A percentile compares a stretch with the other conserved stretches of the same genome.
Conservation (phyloP, 192 early-diverging fungal species). For the Martensiomyces pterosporus region DNA sequence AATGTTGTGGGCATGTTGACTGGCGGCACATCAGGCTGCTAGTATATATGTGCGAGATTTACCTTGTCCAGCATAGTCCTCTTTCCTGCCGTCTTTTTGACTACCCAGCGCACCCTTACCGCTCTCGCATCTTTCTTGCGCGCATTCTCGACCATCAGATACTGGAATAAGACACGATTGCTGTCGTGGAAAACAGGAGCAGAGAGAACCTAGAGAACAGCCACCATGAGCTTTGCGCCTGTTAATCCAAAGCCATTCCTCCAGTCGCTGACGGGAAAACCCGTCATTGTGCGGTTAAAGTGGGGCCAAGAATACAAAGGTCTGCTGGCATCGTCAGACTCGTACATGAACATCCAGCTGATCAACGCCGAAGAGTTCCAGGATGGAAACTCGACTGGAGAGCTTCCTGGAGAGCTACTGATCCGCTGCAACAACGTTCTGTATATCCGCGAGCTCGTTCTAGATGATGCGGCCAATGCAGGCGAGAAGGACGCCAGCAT, state of each 20-base stretch:
- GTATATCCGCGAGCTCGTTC: slow-evolving; percentile 69
- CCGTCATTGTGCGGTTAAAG: slow-evolving; percentile 91
- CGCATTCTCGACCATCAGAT: too few species aligned
- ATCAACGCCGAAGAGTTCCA: slow-evolving; percentile 93
- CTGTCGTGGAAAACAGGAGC: too few species aligned
- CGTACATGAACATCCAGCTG: slow-evolving; percentile 98
- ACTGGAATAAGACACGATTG: too few species aligned
- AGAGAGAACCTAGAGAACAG: too few species aligned
- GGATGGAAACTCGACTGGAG: slow-evolving; percentile 83
- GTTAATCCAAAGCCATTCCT: slow-evolving; percentile 99
- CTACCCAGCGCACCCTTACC: too few species aligned
- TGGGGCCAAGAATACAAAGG: slow-evolving; percentile 99
- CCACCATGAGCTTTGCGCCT: slow-evolving; percentile 63
- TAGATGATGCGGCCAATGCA: slow-evolving; percentile 23
- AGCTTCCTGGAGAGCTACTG: slow-evolving; percentile 83
- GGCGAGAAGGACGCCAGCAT: neutral
- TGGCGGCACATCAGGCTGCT: neutral
- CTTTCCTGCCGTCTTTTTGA: too few species aligned
- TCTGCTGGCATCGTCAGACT: slow-evolving; percentile 81
- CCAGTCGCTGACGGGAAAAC: slow-evolving; percentile 85
- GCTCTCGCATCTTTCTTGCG: too few species aligned
- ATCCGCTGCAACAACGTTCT: slow-evolving; percentile 89
- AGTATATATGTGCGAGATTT: neutral
- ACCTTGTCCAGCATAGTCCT: too few species aligned
- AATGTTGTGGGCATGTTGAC: too few species aligned